These are phyloP conservation scores for Sordariomycetes sp. DNA, from an alignment of 2,329 filamentous ascomycete species.

Conservation along the genomic window DNA sequence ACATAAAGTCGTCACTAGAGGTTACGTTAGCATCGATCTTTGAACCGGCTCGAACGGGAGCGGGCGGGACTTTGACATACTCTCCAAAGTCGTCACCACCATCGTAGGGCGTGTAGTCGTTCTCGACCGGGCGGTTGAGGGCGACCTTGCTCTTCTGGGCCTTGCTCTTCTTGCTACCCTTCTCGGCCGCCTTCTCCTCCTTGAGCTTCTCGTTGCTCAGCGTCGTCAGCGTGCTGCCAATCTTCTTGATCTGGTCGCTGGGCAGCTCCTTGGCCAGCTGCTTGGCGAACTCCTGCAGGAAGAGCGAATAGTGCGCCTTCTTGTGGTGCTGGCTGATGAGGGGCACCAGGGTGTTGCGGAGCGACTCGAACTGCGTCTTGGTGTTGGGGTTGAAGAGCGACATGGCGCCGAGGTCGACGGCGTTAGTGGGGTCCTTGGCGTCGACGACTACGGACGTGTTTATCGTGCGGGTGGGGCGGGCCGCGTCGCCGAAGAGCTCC, in stretches of 20 bases:
- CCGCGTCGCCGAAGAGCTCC: constrained; percentile 68
- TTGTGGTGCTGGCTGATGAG: constrained; percentile 63
- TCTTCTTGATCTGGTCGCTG: constrained; percentile 94
- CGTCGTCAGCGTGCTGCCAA: constrained; percentile 75
- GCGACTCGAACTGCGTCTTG: constrained; percentile 70
- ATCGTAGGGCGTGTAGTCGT: constrained; percentile 60
- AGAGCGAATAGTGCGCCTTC: constrained; percentile 82
- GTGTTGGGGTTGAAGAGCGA: constrained; percentile 81
- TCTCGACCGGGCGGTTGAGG: constrained; percentile 44
- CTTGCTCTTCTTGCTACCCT: constrained; percentile 93
- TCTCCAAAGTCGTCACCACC: constrained; percentile 66
- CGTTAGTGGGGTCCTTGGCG: constrained; percentile 58
- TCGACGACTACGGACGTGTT: constrained; percentile 57
- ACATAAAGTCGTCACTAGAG: constrained; percentile 10
- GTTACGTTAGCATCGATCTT: neutral
- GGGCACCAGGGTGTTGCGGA: constrained; percentile 68
- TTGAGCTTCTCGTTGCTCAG: constrained; percentile 96
- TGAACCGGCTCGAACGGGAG: neutral
- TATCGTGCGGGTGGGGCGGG: constrained; percentile 54
- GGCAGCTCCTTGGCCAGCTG: constrained; percentile 75
- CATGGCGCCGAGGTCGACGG: constrained; percentile 68
- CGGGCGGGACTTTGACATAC: constrained; percentile 34
- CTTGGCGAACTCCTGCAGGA: constrained; percentile 85
- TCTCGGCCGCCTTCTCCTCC: constrained; percentile 90
- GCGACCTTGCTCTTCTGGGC: constrained; percentile 89